Percentiles rank a stretch among this genome's conserved stretches.
Conservation (phyloP, 2,329 filamentous ascomycete species). For the Fusarium sp. region DNA sequence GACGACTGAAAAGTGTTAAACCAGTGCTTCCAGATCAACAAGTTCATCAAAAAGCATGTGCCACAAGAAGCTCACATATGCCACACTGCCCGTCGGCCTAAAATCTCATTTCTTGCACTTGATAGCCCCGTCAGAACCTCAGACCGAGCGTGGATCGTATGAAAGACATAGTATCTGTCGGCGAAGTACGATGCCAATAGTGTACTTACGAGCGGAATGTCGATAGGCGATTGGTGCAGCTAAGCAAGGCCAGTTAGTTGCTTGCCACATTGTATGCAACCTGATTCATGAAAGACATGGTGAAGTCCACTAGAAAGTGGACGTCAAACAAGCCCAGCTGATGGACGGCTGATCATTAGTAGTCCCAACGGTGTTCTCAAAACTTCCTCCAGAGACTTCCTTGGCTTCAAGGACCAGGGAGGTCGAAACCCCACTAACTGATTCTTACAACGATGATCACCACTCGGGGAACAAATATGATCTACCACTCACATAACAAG, state of each 20-base stretch:
- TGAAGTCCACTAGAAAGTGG: not conserved
- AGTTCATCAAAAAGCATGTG: not conserved
- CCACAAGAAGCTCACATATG: not conserved
- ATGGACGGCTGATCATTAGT: not conserved
- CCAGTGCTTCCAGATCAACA: not conserved
- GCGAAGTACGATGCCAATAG: not conserved
- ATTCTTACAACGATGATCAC: not conserved
- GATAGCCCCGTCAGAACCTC: not conserved
- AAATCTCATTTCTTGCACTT: not conserved
- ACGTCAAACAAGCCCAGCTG: conserved; percentile 5
- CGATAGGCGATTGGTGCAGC: not conserved
- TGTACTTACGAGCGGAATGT: not conserved
- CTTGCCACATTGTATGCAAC: not conserved
- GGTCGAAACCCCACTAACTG: not conserved
- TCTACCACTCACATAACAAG: not conserved
- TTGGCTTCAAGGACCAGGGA: not conserved
- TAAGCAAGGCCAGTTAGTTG: not conserved
- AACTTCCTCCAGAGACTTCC: not conserved
- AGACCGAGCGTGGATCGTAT: not conserved
- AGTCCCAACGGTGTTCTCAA: not conserved
- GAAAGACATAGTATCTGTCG: not conserved
- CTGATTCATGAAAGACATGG: not conserved
- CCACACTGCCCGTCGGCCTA: not conserved
- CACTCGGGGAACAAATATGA: not conserved
- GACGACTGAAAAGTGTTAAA: not conserved